phyloP scores from a whole-genome alignment of 2,329 filamentous ascomycete species.

The Colletotrichum phormii region DNA sequence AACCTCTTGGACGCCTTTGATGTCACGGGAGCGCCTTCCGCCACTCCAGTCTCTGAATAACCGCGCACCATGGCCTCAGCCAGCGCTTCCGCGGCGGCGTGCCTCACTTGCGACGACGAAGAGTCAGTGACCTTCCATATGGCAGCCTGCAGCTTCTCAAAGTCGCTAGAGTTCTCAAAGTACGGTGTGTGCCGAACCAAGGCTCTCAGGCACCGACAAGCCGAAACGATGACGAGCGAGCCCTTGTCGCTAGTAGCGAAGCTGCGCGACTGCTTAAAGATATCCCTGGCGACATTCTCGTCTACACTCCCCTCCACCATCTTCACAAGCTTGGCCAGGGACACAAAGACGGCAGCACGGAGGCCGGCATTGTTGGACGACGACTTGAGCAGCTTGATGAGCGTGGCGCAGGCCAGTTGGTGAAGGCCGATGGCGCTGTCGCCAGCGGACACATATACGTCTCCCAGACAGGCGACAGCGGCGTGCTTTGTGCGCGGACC shows the following conservation, averaged over 20 bases:
- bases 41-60: slow-evolving; percentile 72
- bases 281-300: slow-evolving; percentile 85
- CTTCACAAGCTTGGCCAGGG: slow-evolving; percentile 79
- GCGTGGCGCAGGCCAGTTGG: slow-evolving; percentile 75
- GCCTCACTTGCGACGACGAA: slow-evolving; percentile 77
- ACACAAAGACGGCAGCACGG: slow-evolving; percentile 80
- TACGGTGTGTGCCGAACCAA: slow-evolving; percentile 79
- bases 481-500: slow-evolving; percentile 87
- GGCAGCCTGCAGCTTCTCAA: slow-evolving; percentile 85
- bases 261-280: slow-evolving; percentile 91
- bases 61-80: slow-evolving; percentile 86
- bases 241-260: slow-evolving; percentile 85
- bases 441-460: slow-evolving; percentile 90
- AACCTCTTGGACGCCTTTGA: slow-evolving; percentile 74
- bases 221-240: slow-evolving; percentile 80
- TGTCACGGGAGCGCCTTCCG: slow-evolving; percentile 58
- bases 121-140: slow-evolving; percentile 91
- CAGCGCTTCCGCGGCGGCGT: slow-evolving; percentile 87
- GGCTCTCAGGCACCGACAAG: slow-evolving; percentile 82
- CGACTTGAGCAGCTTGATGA: slow-evolving; percentile 84
- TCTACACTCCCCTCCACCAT: slow-evolving; percentile 85
- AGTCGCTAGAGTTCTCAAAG: slow-evolving; percentile 90
- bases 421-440: slow-evolving; percentile 92
- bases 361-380: slow-evolving; percentile 85
- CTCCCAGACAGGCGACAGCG: slow-evolving; percentile 86